These are phyloP conservation scores for Pythium rishiriense DNA, from an alignment of 352 stramenopile genomes.

Conservation along the genomic window DNA sequence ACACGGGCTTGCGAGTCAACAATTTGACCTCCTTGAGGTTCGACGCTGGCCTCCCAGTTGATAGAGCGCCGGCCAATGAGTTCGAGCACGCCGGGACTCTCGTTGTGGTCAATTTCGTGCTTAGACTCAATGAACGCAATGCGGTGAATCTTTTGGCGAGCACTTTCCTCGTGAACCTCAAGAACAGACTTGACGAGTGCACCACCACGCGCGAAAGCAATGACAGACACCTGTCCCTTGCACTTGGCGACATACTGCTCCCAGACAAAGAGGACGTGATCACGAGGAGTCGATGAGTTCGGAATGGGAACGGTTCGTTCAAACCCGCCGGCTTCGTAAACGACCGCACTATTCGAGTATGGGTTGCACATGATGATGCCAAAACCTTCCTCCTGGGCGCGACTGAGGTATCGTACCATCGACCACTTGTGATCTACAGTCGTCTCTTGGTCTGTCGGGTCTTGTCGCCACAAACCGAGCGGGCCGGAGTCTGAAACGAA, in stretches of 20 bases:
- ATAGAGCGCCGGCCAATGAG: conserved; percentile 84
- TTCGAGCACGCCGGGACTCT: conserved; percentile 75
- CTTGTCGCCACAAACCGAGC: conserved; percentile 83
- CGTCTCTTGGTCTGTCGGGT: conserved; percentile 49
- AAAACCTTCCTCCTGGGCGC: conserved; percentile 85
- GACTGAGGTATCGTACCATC: conserved; percentile 84
- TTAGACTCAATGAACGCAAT: conserved; percentile 88
- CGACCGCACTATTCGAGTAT: conserved; percentile 85
- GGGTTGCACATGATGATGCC: conserved; percentile 87
- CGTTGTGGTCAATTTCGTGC: conserved; percentile 82
- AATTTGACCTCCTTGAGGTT: conserved; percentile 82
- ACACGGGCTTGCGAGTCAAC: conserved; percentile 85
- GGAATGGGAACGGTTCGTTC: conserved; percentile 85
- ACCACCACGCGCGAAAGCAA: conserved; percentile 80
- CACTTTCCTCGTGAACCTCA: conserved; percentile 71
- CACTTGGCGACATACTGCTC: conserved; percentile 80
- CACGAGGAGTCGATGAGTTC: conserved; percentile 79
- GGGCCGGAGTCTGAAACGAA: conserved; percentile 87
- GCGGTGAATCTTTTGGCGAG: conserved; percentile 79
- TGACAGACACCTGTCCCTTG: conserved; percentile 83
- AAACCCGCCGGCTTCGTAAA: conserved; percentile 87
- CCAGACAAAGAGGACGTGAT: conserved; percentile 90
- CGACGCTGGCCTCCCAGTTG: conserved; percentile 87
- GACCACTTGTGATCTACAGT: conserved; percentile 87
- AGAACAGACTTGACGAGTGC: conserved; percentile 84